phyloP scores from a whole-genome alignment of 2,329 filamentous ascomycete genomes.

The Colletotrichum magnum region DNA sequence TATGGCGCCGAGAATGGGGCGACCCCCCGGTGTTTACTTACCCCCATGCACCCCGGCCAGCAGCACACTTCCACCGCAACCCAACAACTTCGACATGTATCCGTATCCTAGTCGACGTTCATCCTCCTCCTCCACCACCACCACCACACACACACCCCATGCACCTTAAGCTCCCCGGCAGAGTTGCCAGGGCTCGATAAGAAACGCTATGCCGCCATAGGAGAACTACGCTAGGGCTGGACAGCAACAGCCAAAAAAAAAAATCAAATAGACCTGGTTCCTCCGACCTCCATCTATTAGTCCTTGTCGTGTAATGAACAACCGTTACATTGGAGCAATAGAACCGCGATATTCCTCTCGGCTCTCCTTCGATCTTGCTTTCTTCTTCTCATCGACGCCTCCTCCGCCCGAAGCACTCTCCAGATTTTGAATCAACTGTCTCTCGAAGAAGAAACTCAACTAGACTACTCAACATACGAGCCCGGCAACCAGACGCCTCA shows the following conservation, averaged over 20 bases:
- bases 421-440: conserved; percentile 24
- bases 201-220: conserved; percentile 40
- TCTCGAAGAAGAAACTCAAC: neutral
- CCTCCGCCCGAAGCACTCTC: conserved; percentile 9
- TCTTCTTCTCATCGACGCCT: conserved; percentile 20
- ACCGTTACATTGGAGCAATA: conserved; percentile 34
- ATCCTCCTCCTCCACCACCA: conserved; percentile 36
- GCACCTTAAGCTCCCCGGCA: conserved; percentile 40
- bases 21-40: conserved; percentile 36
- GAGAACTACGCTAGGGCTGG: conserved; percentile 38
- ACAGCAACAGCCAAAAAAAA: conserved; percentile 17
- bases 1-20: conserved; percentile 35
- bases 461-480: conserved; percentile 7
- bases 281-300: conserved; percentile 32
- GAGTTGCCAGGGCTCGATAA: conserved; percentile 38
- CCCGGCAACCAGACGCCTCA: neutral
- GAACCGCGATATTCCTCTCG: conserved; percentile 23
- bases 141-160: conserved; percentile 25
- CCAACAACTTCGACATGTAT: conserved; percentile 38
- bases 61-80: conserved; percentile 37
- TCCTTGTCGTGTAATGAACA: conserved; percentile 29
- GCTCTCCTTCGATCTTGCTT: conserved; percentile 28
- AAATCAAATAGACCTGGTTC: conserved; percentile 40
- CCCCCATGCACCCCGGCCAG: conserved; percentile 36
- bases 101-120: conserved; percentile 38